phyloP scores from a whole-genome alignment of 2,329 filamentous ascomycete species.

The Botrytis hyacinthi region DNA sequence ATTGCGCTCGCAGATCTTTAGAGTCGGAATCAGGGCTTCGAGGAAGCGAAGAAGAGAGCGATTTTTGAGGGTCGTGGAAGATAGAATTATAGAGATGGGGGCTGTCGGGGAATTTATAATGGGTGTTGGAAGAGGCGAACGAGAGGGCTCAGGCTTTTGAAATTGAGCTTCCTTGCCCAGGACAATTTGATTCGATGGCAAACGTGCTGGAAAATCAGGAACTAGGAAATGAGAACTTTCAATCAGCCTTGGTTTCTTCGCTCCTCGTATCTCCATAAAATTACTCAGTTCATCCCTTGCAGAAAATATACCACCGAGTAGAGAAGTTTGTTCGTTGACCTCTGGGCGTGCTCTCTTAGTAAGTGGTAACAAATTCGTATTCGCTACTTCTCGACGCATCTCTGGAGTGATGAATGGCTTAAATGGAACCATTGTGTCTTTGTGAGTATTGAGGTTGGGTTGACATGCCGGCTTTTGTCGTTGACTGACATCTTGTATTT shows the following conservation, averaged over 20 bases:
- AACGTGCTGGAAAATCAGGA: neutral
- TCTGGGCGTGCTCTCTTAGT: constrained; percentile 31
- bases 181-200: neutral
- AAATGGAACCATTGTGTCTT: neutral
- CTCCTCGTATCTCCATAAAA: constrained; percentile 50
- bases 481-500: constrained; percentile 23
- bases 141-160: constrained; percentile 25
- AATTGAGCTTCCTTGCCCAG: neutral
- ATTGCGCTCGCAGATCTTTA: constrained; percentile 60
- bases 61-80: constrained; percentile 46
- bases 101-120: constrained; percentile 24
- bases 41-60: constrained; percentile 51
- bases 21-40: constrained; percentile 47
- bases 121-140: constrained; percentile 27
- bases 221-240: constrained; percentile 35
- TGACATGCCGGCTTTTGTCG: neutral
- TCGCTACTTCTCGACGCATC: neutral
- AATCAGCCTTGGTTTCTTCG: constrained; percentile 35
- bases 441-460: neutral
- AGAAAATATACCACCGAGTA: constrained; percentile 40
- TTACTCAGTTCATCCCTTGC: constrained; percentile 45
- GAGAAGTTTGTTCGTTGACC: neutral
- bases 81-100: constrained; percentile 50
- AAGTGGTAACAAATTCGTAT: constrained; percentile 4
- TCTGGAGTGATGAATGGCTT: neutral